These are phyloP conservation scores for Coemansia sp. DNA, from an alignment of 371 early-diverging fungal genomes.

Conservation along the genomic window DNA sequence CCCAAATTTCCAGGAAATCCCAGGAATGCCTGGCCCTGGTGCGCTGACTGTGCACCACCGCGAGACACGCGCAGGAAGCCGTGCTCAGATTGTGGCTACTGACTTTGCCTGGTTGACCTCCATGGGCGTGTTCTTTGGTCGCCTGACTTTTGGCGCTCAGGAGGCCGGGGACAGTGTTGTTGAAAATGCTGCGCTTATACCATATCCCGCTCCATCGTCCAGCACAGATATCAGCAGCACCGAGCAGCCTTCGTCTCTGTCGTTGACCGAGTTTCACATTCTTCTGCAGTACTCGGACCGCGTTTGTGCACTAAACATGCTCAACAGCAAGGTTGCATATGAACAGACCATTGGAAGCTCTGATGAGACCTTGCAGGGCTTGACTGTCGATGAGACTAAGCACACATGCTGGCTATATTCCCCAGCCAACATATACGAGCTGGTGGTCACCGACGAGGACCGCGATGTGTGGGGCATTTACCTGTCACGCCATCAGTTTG, in stretches of 20 bases:
- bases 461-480: slow-evolving; percentile 90
- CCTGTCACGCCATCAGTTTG: slow-evolving; percentile 70
- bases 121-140: slow-evolving; percentile 81
- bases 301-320: slow-evolving; percentile 71
- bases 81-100: slow-evolving; percentile 23
- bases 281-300: slow-evolving; percentile 73
- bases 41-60: slow-evolving; percentile 35
- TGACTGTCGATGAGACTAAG: slow-evolving; percentile 73
- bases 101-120: slow-evolving; percentile 56
- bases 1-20: slow-evolving; percentile 49
- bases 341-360: slow-evolving; percentile 63
- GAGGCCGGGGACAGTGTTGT: slow-evolving; percentile 75
- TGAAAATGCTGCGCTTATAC: slow-evolving; percentile 71
- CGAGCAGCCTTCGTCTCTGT: slow-evolving; percentile 71
- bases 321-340: slow-evolving; percentile 78
- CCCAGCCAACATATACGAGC: slow-evolving; percentile 73
- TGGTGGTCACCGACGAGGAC: slow-evolving; percentile 84
- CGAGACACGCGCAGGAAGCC: slow-evolving; percentile 7
- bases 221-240: slow-evolving; percentile 34
- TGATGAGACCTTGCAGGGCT: slow-evolving; percentile 61
- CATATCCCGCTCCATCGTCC: slow-evolving; percentile 60
- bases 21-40: slow-evolving; percentile 49
- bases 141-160: slow-evolving; percentile 73
- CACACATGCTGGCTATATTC: slow-evolving; percentile 90
- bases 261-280: slow-evolving; percentile 84